Evolutionary conservation across 176 grass and related monocot species (phyloP).

Genomic region (Guadua angustifolia): DNA sequence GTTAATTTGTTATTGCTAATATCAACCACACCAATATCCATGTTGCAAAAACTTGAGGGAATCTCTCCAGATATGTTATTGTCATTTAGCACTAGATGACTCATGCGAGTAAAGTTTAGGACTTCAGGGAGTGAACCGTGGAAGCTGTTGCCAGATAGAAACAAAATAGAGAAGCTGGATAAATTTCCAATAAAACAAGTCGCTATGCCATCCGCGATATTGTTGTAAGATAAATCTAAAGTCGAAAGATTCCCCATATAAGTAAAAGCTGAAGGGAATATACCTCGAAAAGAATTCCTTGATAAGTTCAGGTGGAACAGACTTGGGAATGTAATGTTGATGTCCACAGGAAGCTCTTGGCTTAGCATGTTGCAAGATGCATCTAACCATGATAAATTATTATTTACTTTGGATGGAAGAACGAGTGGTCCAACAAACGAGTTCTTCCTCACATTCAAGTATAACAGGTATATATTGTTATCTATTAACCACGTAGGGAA

Average conservation of each 20-base stretch:
- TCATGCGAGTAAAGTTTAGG: not conserved
- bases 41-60: not conserved
- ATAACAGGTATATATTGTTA: conserved; percentile 30
- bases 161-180: not conserved
- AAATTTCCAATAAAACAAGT: not conserved
- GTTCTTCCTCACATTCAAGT: conserved; percentile 13
- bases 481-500: conserved; percentile 44
- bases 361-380: conserved; percentile 25
- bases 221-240: conserved; percentile 48
- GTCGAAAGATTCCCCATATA: conserved; percentile 1
- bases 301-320: not conserved
- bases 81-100: not conserved
- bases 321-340: conserved; percentile 26
- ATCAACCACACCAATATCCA: not conserved
- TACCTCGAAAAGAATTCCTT: conserved; percentile 21
- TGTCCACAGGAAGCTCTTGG: not conserved
- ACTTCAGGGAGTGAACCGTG: conserved; percentile 12
- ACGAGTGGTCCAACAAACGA: conserved; percentile 24
- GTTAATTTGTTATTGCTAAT: conserved; percentile 3
- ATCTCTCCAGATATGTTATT: conserved; percentile 33
- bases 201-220: conserved; percentile 21
- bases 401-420: conserved; percentile 34
- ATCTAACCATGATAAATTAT: conserved; percentile 8
- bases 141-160: conserved; percentile 39
- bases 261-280: not conserved